Evolutionary conservation across 805 yeast genomes (phyloP).

Genomic region (Zygotorulaspora danielsina): DNA sequence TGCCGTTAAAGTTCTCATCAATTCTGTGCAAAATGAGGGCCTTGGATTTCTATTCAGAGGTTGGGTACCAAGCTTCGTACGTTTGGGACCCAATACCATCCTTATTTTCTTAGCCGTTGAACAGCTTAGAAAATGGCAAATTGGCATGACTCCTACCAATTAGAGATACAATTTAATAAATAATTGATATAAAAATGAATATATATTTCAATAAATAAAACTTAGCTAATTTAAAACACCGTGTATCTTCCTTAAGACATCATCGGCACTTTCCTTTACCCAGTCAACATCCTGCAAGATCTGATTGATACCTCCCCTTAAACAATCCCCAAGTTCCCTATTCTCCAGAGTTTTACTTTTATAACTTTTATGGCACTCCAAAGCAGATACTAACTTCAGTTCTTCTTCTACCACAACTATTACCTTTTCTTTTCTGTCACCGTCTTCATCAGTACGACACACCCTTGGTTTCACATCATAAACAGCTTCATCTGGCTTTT

Average conservation of each 20-base stretch:
- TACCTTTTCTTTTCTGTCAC: neutral
- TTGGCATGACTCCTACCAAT: conserved; percentile 50
- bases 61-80: conserved; percentile 82
- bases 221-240: conserved; percentile 29
- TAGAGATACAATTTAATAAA: too few species aligned
- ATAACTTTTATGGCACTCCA: neutral
- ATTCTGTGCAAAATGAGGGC: conserved; percentile 67
- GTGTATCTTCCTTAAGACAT: conserved; percentile 33
- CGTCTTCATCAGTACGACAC: neutral
- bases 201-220: too few species aligned
- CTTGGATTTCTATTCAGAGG: conserved; percentile 80
- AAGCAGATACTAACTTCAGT: neutral
- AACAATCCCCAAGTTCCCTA: neutral
- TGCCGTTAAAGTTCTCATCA: conserved; percentile 47
- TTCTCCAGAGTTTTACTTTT: neutral
- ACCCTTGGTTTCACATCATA: neutral
- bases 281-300: conserved; percentile 35
- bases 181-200: too few species aligned
- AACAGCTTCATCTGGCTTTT: conserved; percentile 1
- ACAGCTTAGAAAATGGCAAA: conserved; percentile 51
- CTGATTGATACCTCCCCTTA: conserved; percentile 10
- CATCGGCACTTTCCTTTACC: conserved; percentile 35
- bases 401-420: neutral
- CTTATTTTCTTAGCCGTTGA: conserved; percentile 65
- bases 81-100: conserved; percentile 80